Evolutionary conservation across 164 flowering plant species (phyloP).

Genomic region (Chloranthus sessilifolius): DNA sequence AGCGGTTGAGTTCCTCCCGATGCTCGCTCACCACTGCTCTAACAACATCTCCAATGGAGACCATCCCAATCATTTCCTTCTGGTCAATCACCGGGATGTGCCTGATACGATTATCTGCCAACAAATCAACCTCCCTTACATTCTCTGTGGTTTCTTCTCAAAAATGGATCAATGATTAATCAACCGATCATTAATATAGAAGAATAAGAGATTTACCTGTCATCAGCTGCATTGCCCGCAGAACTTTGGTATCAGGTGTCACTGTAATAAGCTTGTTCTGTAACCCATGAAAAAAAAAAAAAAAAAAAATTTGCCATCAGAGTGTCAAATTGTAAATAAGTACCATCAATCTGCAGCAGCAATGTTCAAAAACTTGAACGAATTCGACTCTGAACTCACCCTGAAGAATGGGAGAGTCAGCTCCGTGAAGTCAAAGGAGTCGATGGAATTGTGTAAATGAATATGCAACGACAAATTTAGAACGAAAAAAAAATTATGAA

Average conservation of each 20-base stretch:
- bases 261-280: slow-evolving; percentile 98
- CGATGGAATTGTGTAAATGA: too few species aligned
- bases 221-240: slow-evolving; percentile 97
- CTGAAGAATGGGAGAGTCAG: too few species aligned
- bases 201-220: slow-evolving; percentile 51
- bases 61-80: slow-evolving; percentile 87
- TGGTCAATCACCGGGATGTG: slow-evolving; percentile 86
- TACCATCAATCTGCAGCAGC: too few species aligned
- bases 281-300: slow-evolving; percentile 4
- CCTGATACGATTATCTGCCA: slow-evolving; percentile 90
- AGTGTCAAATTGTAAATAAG: too few species aligned
- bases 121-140: neutral
- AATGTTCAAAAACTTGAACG: too few species aligned
- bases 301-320: neutral
- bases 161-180: neutral
- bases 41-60: slow-evolving; percentile 97
- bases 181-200: neutral
- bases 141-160: neutral
- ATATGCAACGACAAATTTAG: too few species aligned
- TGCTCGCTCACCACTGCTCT: slow-evolving; percentile 98
- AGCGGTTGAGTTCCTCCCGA: slow-evolving; percentile 83
- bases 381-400: too few species aligned
- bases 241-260: slow-evolving; percentile 88
- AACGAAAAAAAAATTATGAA: too few species aligned
- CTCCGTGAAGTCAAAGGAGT: too few species aligned